Evolutionary conservation across 257 asterid genomes (phyloP), one percentile per base, ranked within the genome.

Genomic region (Vinca minor): DNA sequence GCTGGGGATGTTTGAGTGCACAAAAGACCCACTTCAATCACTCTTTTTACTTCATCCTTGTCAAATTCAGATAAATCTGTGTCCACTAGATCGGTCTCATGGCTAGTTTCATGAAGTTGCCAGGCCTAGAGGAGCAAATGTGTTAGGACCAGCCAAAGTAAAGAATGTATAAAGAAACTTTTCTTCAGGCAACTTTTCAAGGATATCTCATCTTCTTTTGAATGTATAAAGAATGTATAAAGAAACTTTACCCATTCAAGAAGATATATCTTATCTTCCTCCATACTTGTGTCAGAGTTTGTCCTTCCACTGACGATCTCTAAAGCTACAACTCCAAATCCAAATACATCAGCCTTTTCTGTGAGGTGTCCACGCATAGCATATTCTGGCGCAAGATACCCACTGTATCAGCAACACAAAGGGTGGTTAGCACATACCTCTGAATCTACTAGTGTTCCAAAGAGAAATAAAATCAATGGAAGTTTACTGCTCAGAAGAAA

Each of bases 1-100:
- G 66, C 21, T 35, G 75, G 70, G n/a, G 75, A 70, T 17, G 75
- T 35, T 64, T 70, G 75, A 13, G 65, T 70, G 75, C 75, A 70
- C 32, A 64, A 35, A 15, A 70, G 75, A 11, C 61, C 70, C 54
- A 70, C 70, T 17, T 28, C 66, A 25, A 56, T 70, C 36, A 63
- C 69, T 47, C 45, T 63, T 46, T 57, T 70, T 5, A 70, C 74
- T 63, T 47, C 74, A 25, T 63, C 41, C n/a, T 48, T 60, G 8
- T 54, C 61, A n/a, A 56, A 70, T 70, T 70, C 61, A 13, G 8
- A 11, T 31, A 70, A 13, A 4, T 8, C 35, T 1, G 41, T 0
- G 20, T 70, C 74, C 59, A 63, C 66, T 46, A 63, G 61, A 45
- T 63, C 66, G 2, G 65, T 45, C 26, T 55, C 70, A n/a, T 10